Base-by-base conservation (phyloP, 257 asterid species). In the Capsicum pubescens region DNA sequence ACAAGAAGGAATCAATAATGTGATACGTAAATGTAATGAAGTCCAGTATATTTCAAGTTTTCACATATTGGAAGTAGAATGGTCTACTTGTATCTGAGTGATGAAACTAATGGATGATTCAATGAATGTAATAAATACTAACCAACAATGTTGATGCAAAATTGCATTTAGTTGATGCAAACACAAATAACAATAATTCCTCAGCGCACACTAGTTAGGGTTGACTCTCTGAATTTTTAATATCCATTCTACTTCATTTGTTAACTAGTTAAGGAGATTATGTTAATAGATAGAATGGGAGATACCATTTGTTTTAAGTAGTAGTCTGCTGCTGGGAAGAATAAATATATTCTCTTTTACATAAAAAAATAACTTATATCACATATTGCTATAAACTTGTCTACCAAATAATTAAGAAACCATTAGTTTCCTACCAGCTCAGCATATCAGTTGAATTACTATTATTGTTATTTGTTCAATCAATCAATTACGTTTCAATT, bases 61-160 rank as follows among this genome's bases (percentile, higher is more conserved):
- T 76, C 64, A 26, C 81, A 76, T 76, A 76, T 54, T 59, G 59
- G 56, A 70, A 71, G 70, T 26, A 59, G 55, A 60, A 9, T 32
- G 13, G 56, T 60, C 59, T 64, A 80, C 76, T 61, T 44, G 16
- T 36, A 54, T 21, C 52, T 79, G 44, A 15, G 15, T 58, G 63
- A 82, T 9, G 44, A 19, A 79, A 79, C 80, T 69, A 42, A 55
- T 32, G 7, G 56, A 54, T 16, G 46, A 56, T 46, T 21, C 54
- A 68, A 68, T 67, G 42, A 54, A 55, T 61, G 19, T 66, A 58
- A 83, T 71, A 59, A 85, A 58, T 56, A 90, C 96, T 92, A 89
- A 95, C 99, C 98, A 61, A 95, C 97, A 88, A 48, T 21, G 17
- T 72, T 39, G 80, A 72, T 17, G 35, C 1, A 5, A 36, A 36